A percentile compares a stretch with the other conserved stretches of the same genome.
Conservation (phyloP, 1,139 yeast species). For the Eremothecium coryli region DNA sequence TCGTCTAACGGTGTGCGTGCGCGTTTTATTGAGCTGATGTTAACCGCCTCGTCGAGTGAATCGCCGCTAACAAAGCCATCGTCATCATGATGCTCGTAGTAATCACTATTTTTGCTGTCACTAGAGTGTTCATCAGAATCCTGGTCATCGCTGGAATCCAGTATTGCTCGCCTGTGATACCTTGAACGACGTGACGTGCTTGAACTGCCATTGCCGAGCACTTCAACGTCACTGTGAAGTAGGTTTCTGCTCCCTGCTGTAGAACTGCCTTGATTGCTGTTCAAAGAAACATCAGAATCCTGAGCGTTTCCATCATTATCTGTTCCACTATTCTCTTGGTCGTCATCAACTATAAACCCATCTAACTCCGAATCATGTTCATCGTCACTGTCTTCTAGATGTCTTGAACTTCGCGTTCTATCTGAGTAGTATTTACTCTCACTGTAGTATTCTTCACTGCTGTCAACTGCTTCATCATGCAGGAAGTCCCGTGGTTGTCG, state of each 20-base stretch:
- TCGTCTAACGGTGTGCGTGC: slow-evolving; percentile 4
- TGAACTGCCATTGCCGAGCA: not conserved
- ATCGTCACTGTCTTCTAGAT: slow-evolving; percentile 6
- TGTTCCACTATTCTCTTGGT: slow-evolving; percentile 5
- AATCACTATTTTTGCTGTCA: slow-evolving; percentile 15
- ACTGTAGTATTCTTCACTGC: slow-evolving; percentile 9
- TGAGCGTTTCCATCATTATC: not conserved
- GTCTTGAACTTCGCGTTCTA: not conserved
- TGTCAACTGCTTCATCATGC: slow-evolving; percentile 9
- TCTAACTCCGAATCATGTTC: slow-evolving; percentile 17
- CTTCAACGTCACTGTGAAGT: slow-evolving; percentile 1
- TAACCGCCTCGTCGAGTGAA: slow-evolving; percentile 16
- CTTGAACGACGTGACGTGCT: too few species aligned
- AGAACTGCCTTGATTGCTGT: not conserved
- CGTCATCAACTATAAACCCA: slow-evolving; percentile 20
- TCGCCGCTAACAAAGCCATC: slow-evolving; percentile 26
- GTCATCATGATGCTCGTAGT: slow-evolving; percentile 18
- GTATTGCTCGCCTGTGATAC: too few species aligned
- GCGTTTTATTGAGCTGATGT: slow-evolving; percentile 6
- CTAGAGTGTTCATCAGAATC: slow-evolving; percentile 6
- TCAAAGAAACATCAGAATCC: not conserved
- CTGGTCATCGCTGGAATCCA: not conserved
- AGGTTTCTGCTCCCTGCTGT: slow-evolving; percentile 7
- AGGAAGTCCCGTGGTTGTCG: slow-evolving; percentile 4
- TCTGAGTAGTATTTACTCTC: slow-evolving; percentile 9